Evolutionary conservation across 192 early-diverging fungal species (phyloP), one percentile per base, ranked within the genome.

Genomic region (Coemansia sp.): DNA sequence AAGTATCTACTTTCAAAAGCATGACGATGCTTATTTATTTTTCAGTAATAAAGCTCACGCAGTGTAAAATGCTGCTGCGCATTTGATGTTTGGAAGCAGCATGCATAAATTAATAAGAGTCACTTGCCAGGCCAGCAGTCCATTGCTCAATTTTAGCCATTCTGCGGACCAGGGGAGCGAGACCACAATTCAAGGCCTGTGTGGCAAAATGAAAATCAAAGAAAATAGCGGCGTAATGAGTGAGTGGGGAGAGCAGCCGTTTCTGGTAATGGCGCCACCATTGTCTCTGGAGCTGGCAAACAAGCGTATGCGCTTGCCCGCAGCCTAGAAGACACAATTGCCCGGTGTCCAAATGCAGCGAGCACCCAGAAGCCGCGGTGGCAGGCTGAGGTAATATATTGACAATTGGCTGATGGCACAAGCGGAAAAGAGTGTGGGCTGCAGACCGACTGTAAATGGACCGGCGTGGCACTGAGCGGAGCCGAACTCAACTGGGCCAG

Each of bases 401-500:
- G 32, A 35, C 32, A 35, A 35, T 35, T 35, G 6, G 32, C 32
- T 35, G 32, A 8, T 35, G 32, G 32, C 35, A 38, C 37, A 32
- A 19, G 37, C 5, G 57, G 4, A 59, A 38, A 27, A 56, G 24
- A 56, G 54, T 56, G 54, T 27, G 54, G 24, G 29, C 54, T 56
- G 54, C 54, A 56, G 21, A n/a, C 29, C 14, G 14, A 12, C 43
- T 35, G 32, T 8, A 35, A 35, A 35, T 47, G 43, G 43, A 17
- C 43, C n/a, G 15, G n/a, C 43, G 43, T 47, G 43, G 43, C 43
- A 47, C 43, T 12, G 32, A 35, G 32, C 32, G 32, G 32, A 35
- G 6, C 32, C 7, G 6, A 35, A 9, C 32, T 35, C 32, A 35
- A 35, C 32, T 32, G 35, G 25, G 32, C 56, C 10, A 17, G 27